Percentiles rank a stretch among this genome's conserved stretches.
phyloP scores from a whole-genome alignment of 2,329 filamentous ascomycete species.

The Cryphonectria nitschkei region DNA sequence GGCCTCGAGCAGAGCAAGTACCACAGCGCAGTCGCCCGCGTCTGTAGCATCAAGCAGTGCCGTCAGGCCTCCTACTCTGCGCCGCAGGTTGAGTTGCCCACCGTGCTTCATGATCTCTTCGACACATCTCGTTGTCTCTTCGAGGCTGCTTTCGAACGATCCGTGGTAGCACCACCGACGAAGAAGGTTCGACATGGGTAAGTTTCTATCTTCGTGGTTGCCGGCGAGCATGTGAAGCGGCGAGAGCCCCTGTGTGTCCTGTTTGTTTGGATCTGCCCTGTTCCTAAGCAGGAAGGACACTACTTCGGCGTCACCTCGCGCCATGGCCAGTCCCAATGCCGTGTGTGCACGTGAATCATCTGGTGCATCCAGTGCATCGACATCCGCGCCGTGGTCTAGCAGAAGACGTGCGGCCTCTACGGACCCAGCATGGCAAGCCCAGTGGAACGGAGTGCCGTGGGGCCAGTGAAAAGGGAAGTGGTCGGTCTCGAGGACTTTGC shows the following conservation, averaged over 20 bases:
- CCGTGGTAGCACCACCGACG: neutral
- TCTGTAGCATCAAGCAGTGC: neutral
- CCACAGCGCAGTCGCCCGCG: neutral
- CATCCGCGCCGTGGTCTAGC: neutral
- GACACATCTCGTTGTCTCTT: neutral
- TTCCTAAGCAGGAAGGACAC: neutral
- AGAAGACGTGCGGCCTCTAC: neutral
- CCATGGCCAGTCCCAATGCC: neutral
- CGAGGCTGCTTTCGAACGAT: neutral
- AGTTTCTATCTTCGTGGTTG: neutral
- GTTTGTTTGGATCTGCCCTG: neutral
- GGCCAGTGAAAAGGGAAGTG: neutral
- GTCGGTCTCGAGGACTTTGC: neutral
- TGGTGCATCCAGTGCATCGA: neutral
- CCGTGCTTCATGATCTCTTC: neutral
- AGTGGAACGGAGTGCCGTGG: neutral
- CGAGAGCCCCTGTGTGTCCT: neutral
- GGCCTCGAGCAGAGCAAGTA: neutral
- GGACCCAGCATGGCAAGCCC: neutral
- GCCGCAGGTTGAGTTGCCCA: neutral
- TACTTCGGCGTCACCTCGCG: neutral
- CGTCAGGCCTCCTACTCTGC: neutral
- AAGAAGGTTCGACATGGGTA: neutral
- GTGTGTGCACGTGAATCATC: neutral
- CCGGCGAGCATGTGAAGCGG: neutral